Base-by-base conservation (phyloP, 1,139 yeast species). In the Suhomyces kunorum region DNA sequence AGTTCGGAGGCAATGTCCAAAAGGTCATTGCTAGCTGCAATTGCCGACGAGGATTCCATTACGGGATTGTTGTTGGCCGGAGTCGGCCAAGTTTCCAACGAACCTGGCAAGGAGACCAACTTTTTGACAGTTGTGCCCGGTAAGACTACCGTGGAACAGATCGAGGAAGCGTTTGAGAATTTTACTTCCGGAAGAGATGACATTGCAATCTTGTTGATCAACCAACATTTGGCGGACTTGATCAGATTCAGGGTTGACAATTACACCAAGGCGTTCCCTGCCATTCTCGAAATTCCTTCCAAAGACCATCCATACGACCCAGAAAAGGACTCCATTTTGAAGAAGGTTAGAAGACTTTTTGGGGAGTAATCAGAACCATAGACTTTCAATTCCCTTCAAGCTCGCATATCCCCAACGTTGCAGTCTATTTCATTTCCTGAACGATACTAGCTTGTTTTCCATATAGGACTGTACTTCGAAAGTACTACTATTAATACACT, bases 241-340 rank as follows among this genome's bases (percentile, higher is more conserved):
- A 92, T 92, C 44, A 78, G 99, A 63, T 76, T 74, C 52, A 76
- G 78, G 51, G 89, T 92, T 36, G 99, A 94, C 58, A 74, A 78
- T 35, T 92, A 78, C 65, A 81, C 95, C 24, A 81, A 83, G 53
- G 96, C 98, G 8, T 92, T 92, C 66, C 99, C 99, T 6, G 97
- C 98, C 3, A 81, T 92, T 38, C 74, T 92, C 58, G 99, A 92
- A 66, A 92, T 92, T 52, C 99, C 99, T 28, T 87, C 98, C 13
- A 92, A 92, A 70, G 99, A 92, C 59, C 98, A 92, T 62, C 98
- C 99, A 16, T 92, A 92, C 62, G 90, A 92, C 63, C 98, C 98
- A 17, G 98, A 90, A 63, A 94, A 90, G 80, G 99, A 92, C 65
- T 85, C 96, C 16, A 89, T 92, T 40, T 76, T 92, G 68, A 83